Conservation (phyloP, 108 stramenopile genomes). For the Cyclotella distinguenda region DNA sequence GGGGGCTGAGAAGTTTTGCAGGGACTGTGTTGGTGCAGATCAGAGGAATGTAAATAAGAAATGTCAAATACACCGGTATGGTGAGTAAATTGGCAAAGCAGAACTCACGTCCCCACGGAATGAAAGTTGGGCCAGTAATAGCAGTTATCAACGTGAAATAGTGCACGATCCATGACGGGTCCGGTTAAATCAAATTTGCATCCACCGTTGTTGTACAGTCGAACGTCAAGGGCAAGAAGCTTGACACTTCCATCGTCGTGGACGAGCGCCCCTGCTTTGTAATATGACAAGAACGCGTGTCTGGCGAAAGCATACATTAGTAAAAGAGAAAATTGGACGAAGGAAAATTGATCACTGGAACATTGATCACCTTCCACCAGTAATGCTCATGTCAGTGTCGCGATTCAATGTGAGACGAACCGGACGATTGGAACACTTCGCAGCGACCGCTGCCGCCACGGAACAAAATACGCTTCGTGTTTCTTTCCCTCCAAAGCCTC, state of each 20-base stretch:
- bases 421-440: conserved; percentile 74
- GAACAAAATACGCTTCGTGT: conserved; percentile 87
- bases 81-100: neutral
- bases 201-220: conserved; percentile 88
- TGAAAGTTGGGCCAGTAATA: conserved; percentile 89
- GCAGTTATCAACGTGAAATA: conserved; percentile 88
- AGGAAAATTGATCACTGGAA: neutral
- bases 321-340: neutral
- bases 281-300: conserved; percentile 84
- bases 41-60: neutral
- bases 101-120: conserved; percentile 56
- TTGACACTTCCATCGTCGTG: conserved; percentile 69
- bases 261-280: conserved; percentile 81
- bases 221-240: conserved; percentile 73
- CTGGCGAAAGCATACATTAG: conserved; percentile 20
- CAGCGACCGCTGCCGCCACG: conserved; percentile 87
- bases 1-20: conserved; percentile 92
- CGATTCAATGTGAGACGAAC: conserved; percentile 87
- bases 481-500: conserved; percentile 95
- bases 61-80: too few relatives aligned
- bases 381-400: conserved; percentile 93
- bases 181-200: conserved; percentile 85
- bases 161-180: conserved; percentile 87
- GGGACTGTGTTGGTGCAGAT: conserved; percentile 22
- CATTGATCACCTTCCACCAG: conserved; percentile 46